Conservation (phyloP, 805 yeast species). For the Starmera caribaea region DNA sequence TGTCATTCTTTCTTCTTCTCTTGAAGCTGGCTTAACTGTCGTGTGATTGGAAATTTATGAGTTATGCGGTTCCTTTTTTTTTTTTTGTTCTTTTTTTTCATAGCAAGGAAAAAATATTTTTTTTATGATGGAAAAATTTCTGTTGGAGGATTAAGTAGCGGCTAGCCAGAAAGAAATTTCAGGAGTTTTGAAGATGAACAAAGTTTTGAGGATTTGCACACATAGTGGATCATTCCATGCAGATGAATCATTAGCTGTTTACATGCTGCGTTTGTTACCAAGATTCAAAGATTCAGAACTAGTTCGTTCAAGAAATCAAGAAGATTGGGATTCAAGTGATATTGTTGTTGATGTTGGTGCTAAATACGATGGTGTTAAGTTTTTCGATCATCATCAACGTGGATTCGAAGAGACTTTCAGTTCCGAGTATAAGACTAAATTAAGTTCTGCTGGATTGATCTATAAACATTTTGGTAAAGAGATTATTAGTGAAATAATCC, state of each 20-base stretch:
- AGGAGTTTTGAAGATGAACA: slow-evolving; percentile 2
- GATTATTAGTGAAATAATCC: slow-evolving; percentile 45
- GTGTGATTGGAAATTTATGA: no score
- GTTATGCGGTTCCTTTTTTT: no score
- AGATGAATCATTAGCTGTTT: slow-evolving; percentile 92
- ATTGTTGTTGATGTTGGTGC: slow-evolving; percentile 95
- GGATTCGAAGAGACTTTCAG: slow-evolving; percentile 75
- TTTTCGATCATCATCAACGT: slow-evolving; percentile 94
- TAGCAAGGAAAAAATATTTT: no score
- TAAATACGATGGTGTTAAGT: slow-evolving; percentile 74
- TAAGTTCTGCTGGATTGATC: slow-evolving; percentile 89
- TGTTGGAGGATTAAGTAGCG: no score
- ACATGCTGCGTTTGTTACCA: slow-evolving; percentile 67
- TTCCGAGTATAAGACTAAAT: slow-evolving; percentile 55
- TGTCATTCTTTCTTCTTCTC: no score
- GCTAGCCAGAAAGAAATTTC: no score
- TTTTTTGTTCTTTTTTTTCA: no score
- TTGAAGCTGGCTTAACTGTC: no score
- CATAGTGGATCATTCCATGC: slow-evolving; percentile 95
- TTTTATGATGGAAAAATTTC: no score
- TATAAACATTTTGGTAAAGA: slow-evolving; percentile 80
- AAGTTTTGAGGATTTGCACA: slow-evolving; percentile 63
- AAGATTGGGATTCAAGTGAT: slow-evolving; percentile 77
- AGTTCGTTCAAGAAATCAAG: slow-evolving; percentile 77
- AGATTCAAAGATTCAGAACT: slow-evolving; percentile 55